Conservation (phyloP, 2,329 filamentous ascomycete species). For the Sporothrix brasiliensis region DNA sequence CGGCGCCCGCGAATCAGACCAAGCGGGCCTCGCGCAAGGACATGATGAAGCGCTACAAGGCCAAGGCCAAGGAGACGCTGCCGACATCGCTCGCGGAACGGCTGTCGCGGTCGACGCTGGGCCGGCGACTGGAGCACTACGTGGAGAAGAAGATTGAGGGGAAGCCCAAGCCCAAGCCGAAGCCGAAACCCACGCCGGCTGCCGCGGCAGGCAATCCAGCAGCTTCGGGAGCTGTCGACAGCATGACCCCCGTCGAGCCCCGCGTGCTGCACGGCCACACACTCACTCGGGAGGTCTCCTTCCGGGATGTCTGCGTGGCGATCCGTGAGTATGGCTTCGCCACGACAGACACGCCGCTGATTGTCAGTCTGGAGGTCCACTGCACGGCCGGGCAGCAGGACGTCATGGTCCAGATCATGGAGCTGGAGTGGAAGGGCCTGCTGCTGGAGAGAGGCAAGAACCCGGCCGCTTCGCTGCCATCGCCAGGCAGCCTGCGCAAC, state of each 20-base stretch:
- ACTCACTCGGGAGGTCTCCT: slow-evolving; percentile 82
- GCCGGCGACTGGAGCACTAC: slow-evolving; percentile 48
- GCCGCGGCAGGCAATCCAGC: not conserved
- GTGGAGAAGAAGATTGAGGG: slow-evolving; percentile 40
- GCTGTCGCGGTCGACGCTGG: slow-evolving; percentile 54
- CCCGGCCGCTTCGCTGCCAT: slow-evolving; percentile 54
- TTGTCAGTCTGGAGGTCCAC: slow-evolving; percentile 93
- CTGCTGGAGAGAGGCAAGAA: slow-evolving; percentile 58
- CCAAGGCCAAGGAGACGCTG: slow-evolving; percentile 64
- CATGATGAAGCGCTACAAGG: slow-evolving; percentile 66
- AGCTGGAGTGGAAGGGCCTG: slow-evolving; percentile 74
- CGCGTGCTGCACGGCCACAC: slow-evolving; percentile 87
- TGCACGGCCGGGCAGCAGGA: slow-evolving; percentile 78
- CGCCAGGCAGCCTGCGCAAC: slow-evolving; percentile 68
- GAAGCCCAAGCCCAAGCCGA: slow-evolving; percentile 17
- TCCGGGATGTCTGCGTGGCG: slow-evolving; percentile 79
- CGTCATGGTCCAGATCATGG: slow-evolving; percentile 90
- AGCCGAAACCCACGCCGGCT: not conserved
- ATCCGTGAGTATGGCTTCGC: slow-evolving; percentile 80
- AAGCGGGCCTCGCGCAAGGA: slow-evolving; percentile 54
- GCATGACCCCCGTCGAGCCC: slow-evolving; percentile 58
- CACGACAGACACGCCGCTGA: slow-evolving; percentile 77
- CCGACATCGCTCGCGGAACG: slow-evolving; percentile 49
- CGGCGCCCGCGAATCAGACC: not conserved
- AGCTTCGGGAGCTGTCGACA: not conserved